Percentiles rank a stretch among this genome's conserved stretches.
phyloP scores from a whole-genome alignment of 768 basidiomycete genomes.

The Flagelloscypha sp. region DNA sequence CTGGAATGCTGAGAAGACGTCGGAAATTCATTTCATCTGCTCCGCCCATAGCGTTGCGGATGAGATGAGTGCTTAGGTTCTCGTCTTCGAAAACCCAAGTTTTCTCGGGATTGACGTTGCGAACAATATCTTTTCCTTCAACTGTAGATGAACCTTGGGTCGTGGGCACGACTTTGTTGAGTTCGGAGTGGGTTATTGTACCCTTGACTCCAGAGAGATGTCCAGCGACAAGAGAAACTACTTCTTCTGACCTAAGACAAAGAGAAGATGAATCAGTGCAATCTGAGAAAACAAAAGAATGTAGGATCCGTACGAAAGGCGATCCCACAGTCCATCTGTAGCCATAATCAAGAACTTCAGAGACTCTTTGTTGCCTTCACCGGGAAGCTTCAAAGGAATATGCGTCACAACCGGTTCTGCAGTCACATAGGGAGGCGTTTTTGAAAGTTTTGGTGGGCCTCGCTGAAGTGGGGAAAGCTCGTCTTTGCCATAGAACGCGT shows the following conservation, averaged over 20 bases:
- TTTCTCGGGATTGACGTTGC: constrained; percentile 20
- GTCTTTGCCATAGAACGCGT: neutral
- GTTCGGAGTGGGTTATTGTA: constrained; percentile 46
- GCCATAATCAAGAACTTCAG: constrained; percentile 82
- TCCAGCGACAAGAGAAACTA: constrained; percentile 79
- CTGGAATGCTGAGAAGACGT: constrained; percentile 70
- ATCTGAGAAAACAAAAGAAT: neutral
- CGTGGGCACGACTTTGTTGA: constrained; percentile 50
- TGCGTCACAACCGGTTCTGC: constrained; percentile 78
- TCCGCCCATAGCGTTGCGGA: constrained; percentile 90
- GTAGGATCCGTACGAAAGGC: constrained; percentile 33
- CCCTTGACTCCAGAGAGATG: constrained; percentile 69
- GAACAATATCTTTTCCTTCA: constrained; percentile 51
- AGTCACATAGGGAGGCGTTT: constrained; percentile 91
- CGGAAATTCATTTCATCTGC: constrained; percentile 53
- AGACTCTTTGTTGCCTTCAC: constrained; percentile 8
- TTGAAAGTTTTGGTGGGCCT: constrained; percentile 63
- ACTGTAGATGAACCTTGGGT: constrained; percentile 44
- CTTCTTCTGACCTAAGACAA: constrained; percentile 80
- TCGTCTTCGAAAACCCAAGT: constrained; percentile 75
- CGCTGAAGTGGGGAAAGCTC: constrained; percentile 13
- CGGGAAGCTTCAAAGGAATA: constrained; percentile 19
- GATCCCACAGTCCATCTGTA: constrained; percentile 79
- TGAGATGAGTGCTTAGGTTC: constrained; percentile 73
- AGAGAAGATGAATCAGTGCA: constrained; percentile 9